Base-by-base conservation (phyloP, 257 asterid species). In the Perilla frutescens region DNA sequence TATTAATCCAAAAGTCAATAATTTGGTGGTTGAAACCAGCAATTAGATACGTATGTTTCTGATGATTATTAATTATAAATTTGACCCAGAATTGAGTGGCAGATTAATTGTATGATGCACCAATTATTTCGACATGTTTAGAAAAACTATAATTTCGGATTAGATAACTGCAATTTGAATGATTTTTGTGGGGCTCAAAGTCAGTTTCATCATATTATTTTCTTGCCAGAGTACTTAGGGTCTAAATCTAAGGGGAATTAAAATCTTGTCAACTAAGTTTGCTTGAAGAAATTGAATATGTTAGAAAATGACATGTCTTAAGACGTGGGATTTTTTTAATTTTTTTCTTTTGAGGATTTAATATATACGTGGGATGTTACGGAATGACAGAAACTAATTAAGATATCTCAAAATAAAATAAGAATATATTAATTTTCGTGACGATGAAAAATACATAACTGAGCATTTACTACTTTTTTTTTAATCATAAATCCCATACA, bases 141-240 rank as follows among this genome's bases (percentile, higher is more conserved):
- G 8, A 20, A 34, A 48, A 44, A 41, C 44, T 43, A 54, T 34
- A 50, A 53, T 34, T 53, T n/a, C 6, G 12, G 70, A 71, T 57
- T 72, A 78, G 45, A 32, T n/a, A 59, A 57, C 2, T 72, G 71
- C 82, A 78, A 72, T 50, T 66, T 59, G 77, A 41, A 32, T 54
- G 26, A 54, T 43, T 12, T 63, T 72, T 50, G 78, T 58, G 81
- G 81, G 81, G 77, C 81, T 77, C 77, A 58, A 77, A 66, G 77
- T 60, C 77, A 34, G 41, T 41, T 51, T 45, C 55, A 20, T 8
- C 59, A 41, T 50, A 36, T 56, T 15, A 31, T 36, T 50, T 26
- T 63, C 36, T 53, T 32, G 31, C 66, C 45, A 10, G 66, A 34
- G 32, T 34, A 34, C 10, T 45, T 51, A 14, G 54, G 76, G 71